phyloP scores from a whole-genome alignment of 305 asterid genomes.

The Euphrasia arctica region DNA sequence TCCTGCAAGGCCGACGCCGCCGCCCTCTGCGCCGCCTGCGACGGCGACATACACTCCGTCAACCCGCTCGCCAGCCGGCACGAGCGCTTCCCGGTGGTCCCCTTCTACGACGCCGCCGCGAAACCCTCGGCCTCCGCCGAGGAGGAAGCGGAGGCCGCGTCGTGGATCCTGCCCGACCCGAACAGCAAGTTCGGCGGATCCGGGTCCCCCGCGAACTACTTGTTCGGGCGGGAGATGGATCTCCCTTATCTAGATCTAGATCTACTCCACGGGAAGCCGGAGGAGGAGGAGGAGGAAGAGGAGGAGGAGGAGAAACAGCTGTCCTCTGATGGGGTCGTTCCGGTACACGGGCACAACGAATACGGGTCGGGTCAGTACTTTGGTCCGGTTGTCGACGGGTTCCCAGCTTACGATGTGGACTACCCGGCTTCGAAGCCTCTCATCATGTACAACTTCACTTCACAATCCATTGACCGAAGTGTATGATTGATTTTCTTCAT shows the following conservation, averaged over 20 bases:
- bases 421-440: constrained; percentile 54
- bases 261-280: not conserved
- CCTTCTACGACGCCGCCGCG: constrained; percentile 4
- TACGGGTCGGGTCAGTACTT: constrained; percentile 37
- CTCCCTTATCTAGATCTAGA: not conserved
- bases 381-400: constrained; percentile 69
- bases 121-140: not conserved
- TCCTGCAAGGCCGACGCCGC: constrained; percentile 11
- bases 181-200: not conserved
- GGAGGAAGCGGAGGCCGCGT: constrained; percentile 10
- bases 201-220: not conserved
- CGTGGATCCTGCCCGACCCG: constrained; percentile 2
- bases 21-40: constrained; percentile 7
- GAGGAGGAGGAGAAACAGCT: constrained; percentile 20
- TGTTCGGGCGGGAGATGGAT: not conserved
- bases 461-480: constrained; percentile 37
- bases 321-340: constrained; percentile 69
- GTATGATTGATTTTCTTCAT: too few species aligned
- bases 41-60: constrained; percentile 1
- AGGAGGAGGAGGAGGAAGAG: too few species aligned
- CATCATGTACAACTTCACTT: constrained; percentile 56
- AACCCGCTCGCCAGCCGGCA: constrained; percentile 4
- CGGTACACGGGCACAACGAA: constrained; percentile 46
- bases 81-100: constrained; percentile 2
- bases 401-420: constrained; percentile 61